Base-by-base conservation (phyloP, 1,284 basidiomycete species). In the Ustilago sp. region DNA sequence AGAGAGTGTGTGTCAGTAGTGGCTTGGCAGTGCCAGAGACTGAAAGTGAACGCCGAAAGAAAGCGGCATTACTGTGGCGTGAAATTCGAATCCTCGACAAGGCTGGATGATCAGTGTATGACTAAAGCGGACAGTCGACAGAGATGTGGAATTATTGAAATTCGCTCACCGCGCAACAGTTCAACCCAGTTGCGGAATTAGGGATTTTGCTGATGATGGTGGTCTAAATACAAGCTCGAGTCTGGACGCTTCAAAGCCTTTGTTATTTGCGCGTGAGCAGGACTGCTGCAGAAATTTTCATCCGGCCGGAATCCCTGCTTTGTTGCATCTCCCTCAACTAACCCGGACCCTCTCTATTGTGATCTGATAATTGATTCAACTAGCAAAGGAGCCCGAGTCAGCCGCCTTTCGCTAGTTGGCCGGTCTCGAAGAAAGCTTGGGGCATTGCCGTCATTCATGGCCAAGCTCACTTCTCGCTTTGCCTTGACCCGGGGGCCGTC, bases 281-380 rank as follows among this genome's bases (percentile, higher is more conserved):
- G 19, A 19, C 19, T 19, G 19, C 19, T 19, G 19, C 19, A 19
- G 19, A 19, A 19, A 19, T 19, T 19, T 19, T 19, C 19, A 19
- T 19, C 19, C 19, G 19, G 19, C 19, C 19, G 19, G 19, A 19
- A 19, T 19, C 19, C 19, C 19, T 19, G 19, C 19, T 19, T 19
- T 19, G 19, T 19, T 19, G 19, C 19, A 19, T 19, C 19, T 19
- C 19, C 19, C 19, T 19, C 19, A 19, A 19, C 19, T 19, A 19
- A 19, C 32, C 36, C 36, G 53, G 53, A 39, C 53, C 2, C 6
- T 28, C 31, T 35, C 17, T 7, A 23, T 19, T 38, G 45, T n/a
- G 8, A 63, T 63, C 54, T 63, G 61, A 63, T 63, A 56, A 63
- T 39, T 41, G 54, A 51, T 57, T 50, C 31, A 48, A 31, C 36